Evolutionary conservation across 805 yeast genomes (phyloP), one percentile per base, ranked within the genome.

Genomic region (Cyberlindnera euphorbiae): DNA sequence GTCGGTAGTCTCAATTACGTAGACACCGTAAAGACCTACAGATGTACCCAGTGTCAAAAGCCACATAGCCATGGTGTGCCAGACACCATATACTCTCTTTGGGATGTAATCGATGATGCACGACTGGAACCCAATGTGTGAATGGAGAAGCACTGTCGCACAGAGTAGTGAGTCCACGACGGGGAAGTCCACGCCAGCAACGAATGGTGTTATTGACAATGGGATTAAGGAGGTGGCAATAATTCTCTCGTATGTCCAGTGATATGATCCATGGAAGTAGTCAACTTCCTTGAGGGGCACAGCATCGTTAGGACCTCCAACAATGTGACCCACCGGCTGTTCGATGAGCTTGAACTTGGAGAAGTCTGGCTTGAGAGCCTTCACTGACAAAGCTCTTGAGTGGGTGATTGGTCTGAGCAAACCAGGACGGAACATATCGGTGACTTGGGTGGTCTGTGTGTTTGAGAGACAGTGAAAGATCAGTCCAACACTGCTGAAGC

Each of bases 71-170:
- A 73, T 64, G 43, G 71, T 70, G 64, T 86, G 82, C 72, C 84
- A 76, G 28, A 68, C 60, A 25, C 96, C 96, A 62, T 81, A 93
- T 17, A 80, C 85, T 59, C 98, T 75, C 56, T 68, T 63, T 28
- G 96, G 97, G 38, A 90, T 81, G 65, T 90, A 93, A 63, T 90
- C 98, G 41, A 73, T 73, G 49, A 84, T 83, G 67, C 93, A 82
- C 28, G 85, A 69, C 53, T 77, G 79, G 67, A 82, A 77, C 3
- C 93, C 94, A 32, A 76, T 75, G 57, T 73, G 75, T 38, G 78
- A 69, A 58, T 84, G 93, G 53, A 72, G 68, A 45, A 83, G 60
- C 32, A 82, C 53, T 11, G 76, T 59, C 3, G 77, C 64, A 12
- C 78, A 64, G 52, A 82, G 59, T 2, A 75, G 46, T 4, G 83